Percentiles rank a stretch among this genome's conserved stretches.
phyloP scores from a whole-genome alignment of 805 yeast genomes.

The Saitoella complicata region DNA sequence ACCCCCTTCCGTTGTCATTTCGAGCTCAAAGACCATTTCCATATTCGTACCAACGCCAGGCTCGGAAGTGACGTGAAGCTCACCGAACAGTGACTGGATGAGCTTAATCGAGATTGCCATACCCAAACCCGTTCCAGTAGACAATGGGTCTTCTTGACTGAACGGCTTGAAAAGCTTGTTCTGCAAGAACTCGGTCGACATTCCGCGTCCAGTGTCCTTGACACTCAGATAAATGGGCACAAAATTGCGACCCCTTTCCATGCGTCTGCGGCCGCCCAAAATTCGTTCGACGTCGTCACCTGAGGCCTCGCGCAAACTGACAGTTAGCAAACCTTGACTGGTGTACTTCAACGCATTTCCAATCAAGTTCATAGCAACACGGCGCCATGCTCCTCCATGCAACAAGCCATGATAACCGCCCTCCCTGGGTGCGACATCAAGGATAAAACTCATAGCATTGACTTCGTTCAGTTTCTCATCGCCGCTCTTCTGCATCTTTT shows the following conservation, averaged over 20 bases:
- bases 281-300: slow-evolving; percentile 21
- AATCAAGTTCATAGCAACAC: slow-evolving; percentile 33
- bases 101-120: slow-evolving; percentile 33
- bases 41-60: slow-evolving; percentile 29
- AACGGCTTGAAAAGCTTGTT: slow-evolving; percentile 35
- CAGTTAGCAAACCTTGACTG: slow-evolving; percentile 27
- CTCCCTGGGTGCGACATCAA: neutral
- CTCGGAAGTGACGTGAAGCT: slow-evolving; percentile 28
- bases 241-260: slow-evolving; percentile 1
- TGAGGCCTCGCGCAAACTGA: slow-evolving; percentile 21
- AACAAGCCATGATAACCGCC: neutral
- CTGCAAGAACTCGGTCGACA: slow-evolving; percentile 26
- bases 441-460: neutral
- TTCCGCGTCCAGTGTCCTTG: slow-evolving; percentile 38
- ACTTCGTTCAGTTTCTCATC: neutral
- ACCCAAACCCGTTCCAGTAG: slow-evolving; percentile 37
- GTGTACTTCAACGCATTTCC: slow-evolving; percentile 43
- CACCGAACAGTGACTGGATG: slow-evolving; percentile 34
- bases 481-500: neutral
- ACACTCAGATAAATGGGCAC: slow-evolving; percentile 21
- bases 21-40: no score
- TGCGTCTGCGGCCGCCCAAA: no score
- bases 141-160: slow-evolving; percentile 36
- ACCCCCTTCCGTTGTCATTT: no score
- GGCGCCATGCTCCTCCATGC: slow-evolving; percentile 18